phyloP scores from a whole-genome alignment of 228 moss, liverwort and hornwort species.

The Sphagnum magellanicum region DNA sequence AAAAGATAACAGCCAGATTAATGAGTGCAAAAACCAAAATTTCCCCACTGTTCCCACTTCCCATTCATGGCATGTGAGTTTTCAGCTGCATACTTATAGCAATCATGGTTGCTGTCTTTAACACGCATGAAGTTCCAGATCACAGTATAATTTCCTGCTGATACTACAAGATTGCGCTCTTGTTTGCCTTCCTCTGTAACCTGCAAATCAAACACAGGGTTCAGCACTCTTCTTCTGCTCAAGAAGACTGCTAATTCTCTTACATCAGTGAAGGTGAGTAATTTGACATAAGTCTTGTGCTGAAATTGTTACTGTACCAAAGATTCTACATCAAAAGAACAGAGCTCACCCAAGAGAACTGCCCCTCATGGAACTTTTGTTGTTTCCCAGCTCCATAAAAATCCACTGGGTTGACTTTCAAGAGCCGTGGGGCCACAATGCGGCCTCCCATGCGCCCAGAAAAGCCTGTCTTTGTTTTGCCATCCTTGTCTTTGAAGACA shows the following conservation, averaged over 20 bases:
- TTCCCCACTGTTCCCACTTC: no score
- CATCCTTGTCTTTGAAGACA: slow-evolving; percentile 83
- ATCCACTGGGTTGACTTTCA: slow-evolving; percentile 80
- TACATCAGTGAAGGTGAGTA: not conserved
- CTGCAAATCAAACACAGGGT: slow-evolving; percentile 5
- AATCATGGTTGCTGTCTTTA: slow-evolving; percentile 44
- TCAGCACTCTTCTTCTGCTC: no score
- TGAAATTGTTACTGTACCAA: not conserved
- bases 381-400: slow-evolving; percentile 58
- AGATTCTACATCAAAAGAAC: not conserved
- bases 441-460: slow-evolving; percentile 73
- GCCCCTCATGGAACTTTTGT: slow-evolving; percentile 79
- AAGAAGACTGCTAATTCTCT: no score
- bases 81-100: slow-evolving; percentile 24
- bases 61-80: not conserved
- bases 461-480: slow-evolving; percentile 75
- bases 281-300: not conserved
- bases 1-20: no score
- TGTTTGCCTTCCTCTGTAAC: slow-evolving; percentile 60
- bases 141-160: slow-evolving; percentile 37
- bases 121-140: slow-evolving; percentile 50
- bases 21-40: no score
- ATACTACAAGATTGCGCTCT: slow-evolving; percentile 48
- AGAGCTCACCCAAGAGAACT: slow-evolving; percentile 78
- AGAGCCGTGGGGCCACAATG: slow-evolving; percentile 72